Evolutionary conservation across 2,329 filamentous ascomycete species (phyloP).

Genomic region (Phaeosphaeria sp.): DNA sequence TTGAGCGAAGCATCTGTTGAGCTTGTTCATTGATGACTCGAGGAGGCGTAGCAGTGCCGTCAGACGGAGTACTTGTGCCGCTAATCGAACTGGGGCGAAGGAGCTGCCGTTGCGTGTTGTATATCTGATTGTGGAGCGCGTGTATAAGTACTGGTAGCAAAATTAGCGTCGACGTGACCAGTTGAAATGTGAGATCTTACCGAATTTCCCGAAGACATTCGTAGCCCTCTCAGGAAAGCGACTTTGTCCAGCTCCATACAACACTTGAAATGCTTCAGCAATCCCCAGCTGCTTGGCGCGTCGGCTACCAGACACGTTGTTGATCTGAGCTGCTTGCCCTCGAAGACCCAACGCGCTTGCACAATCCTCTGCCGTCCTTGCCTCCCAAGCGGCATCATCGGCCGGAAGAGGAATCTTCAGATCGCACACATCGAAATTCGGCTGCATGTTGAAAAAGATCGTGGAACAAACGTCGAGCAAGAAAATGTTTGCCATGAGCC

Average conservation of each 20-base stretch:
- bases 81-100: constrained; percentile 46
- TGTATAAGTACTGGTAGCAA: constrained; percentile 66
- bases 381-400: constrained; percentile 78
- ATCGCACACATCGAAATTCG: constrained; percentile 69
- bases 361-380: constrained; percentile 64
- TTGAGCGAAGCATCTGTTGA: constrained; percentile 57
- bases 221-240: constrained; percentile 70
- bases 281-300: constrained; percentile 70
- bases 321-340: constrained; percentile 62
- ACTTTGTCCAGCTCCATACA: constrained; percentile 65
- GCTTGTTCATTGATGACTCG: constrained; percentile 53
- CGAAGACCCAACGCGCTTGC: constrained; percentile 70
- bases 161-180: constrained; percentile 11
- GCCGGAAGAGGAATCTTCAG: constrained; percentile 72
- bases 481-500: constrained; percentile 70
- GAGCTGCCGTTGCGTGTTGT: constrained; percentile 57
- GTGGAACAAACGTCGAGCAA: constrained; percentile 69
- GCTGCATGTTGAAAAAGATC: constrained; percentile 74
- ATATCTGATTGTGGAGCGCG: constrained; percentile 69
- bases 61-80: constrained; percentile 64
- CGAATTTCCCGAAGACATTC: constrained; percentile 75
- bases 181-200: constrained; percentile 8
- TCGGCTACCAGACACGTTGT: constrained; percentile 69
- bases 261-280: constrained; percentile 65
- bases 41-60: constrained; percentile 54